Evolutionary conservation across 768 basidiomycete genomes (phyloP).

Genomic region (Xerocomus brunneocitrinus): DNA sequence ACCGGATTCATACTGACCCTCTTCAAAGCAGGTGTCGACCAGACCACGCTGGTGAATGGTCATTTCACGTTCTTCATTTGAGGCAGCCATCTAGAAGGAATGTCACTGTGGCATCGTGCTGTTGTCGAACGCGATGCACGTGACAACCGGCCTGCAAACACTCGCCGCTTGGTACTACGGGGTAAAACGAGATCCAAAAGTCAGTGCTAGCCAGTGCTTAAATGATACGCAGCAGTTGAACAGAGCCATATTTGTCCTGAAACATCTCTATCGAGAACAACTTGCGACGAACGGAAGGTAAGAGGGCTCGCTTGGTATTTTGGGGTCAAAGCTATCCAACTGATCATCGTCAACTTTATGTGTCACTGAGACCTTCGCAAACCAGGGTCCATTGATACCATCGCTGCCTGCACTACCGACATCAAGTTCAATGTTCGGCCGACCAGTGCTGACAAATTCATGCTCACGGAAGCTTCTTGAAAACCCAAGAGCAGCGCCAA

Average conservation of each 20-base stretch:
- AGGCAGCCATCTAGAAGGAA: conserved; percentile 7
- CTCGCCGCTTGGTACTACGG: background rate
- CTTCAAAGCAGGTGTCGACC: conserved; percentile 72
- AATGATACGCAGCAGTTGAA: background rate
- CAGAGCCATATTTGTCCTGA: background rate
- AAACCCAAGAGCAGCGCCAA: background rate
- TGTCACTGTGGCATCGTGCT: background rate
- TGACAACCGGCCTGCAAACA: conserved; percentile 2
- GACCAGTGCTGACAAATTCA: conserved; percentile 13
- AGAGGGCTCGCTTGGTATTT: conserved; percentile 1
- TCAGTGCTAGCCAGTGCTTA: background rate
- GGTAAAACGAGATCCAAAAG: background rate
- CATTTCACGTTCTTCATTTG: conserved; percentile 40
- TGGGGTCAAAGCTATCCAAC: conserved; percentile 7
- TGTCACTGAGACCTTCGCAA: conserved; percentile 15
- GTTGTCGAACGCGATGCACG: conserved; percentile 19
- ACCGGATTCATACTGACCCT: conserved; percentile 69
- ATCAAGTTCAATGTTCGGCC: too few relatives aligned
- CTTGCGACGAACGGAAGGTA: background rate
- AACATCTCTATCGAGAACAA: background rate
- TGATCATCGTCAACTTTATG: conserved; percentile 1
- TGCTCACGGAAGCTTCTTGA: background rate
- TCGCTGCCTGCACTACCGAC: too few relatives aligned
- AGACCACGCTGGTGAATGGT: conserved; percentile 46
- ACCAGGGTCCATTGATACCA: background rate